Base-by-base conservation (phyloP, 2,329 filamentous ascomycete species). In the Lachnellula willkommii region DNA sequence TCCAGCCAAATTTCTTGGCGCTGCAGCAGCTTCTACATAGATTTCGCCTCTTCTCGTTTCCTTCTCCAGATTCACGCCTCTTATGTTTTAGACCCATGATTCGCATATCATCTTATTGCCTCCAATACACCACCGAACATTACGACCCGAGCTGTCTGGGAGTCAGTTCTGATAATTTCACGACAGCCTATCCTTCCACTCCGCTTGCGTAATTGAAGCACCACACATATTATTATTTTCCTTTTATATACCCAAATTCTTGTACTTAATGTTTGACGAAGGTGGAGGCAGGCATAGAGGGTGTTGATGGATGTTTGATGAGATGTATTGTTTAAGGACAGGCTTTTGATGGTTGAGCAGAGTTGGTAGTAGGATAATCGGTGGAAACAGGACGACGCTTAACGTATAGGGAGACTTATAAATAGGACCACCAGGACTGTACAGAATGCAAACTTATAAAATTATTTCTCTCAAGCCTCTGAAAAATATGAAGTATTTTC, bases 181-280 rank as follows among this genome's bases (percentile, higher is more conserved):
- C 50, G 52, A 60, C 53, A 50, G 54, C 53, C 47, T 55, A 47
- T 36, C 40, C 48, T 53, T 54, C 46, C 52, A 47, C 42, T 17
- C 20, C 26, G 42, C 42, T 46, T 51, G 8, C 6, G 26, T 24
- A 43, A 20, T 39, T 53, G 59, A 55, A 20, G 36, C 39, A 39
- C 24, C 54, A 52, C 49, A 56, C 47, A 37, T 45, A 42, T 43
- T 51, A 54, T 54, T 61, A 60, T 59, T 59, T 54, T 50, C 54
- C 57, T 66, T 67, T 56, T 63, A 66, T 68, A 68, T 68, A 67
- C 66, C 66, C 66, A 62, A 56, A 60, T 66, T 67, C 62, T 63
- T 65, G 61, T 68, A 63, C 63, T 53, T 56, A 60, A 43, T 57
- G 37, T 57, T 59, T 53, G 49, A 47, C 50, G 54, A 52, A 32